These are phyloP conservation scores for Fusarium dimerum DNA, from an alignment of 2,329 filamentous ascomycete genomes.

Conservation along the genomic window DNA sequence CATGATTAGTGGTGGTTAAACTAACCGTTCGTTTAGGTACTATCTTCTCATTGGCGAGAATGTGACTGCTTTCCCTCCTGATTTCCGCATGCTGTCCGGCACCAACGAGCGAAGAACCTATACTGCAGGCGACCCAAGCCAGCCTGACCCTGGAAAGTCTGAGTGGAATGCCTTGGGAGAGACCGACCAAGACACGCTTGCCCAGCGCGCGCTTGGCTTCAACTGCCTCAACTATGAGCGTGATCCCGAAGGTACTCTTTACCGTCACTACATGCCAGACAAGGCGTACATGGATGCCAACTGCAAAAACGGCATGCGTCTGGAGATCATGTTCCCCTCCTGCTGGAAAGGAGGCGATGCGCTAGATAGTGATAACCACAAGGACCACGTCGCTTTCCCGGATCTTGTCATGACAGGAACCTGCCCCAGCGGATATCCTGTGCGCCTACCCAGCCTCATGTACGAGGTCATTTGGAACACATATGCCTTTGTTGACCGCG, in stretches of 20 bases:
- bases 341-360: constrained; percentile 82
- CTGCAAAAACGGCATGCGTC: constrained; percentile 78
- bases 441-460: constrained; percentile 73
- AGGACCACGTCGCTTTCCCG: constrained; percentile 75
- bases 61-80: constrained; percentile 72
- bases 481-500: constrained; percentile 58
- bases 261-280: constrained; percentile 78
- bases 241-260: constrained; percentile 70
- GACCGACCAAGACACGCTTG: constrained; percentile 67
- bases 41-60: constrained; percentile 73
- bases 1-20: background rate
- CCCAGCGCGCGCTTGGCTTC: constrained; percentile 85
- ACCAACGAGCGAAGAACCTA: constrained; percentile 69
- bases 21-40: constrained; percentile 57
- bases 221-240: constrained; percentile 86
- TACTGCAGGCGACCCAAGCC: constrained; percentile 65
- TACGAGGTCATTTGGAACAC: constrained; percentile 87
- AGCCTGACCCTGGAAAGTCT: constrained; percentile 67
- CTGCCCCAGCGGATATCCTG: constrained; percentile 70
- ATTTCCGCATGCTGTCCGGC: constrained; percentile 83
- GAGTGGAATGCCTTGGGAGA: constrained; percentile 65
- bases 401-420: constrained; percentile 72
- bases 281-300: constrained; percentile 79
- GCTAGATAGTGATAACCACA: constrained; percentile 55
- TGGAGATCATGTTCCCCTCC: constrained; percentile 85